These are phyloP conservation scores for Talaromyces borbonicus DNA, from an alignment of 495 filamentous ascomycete species.

Conservation along the genomic window DNA sequence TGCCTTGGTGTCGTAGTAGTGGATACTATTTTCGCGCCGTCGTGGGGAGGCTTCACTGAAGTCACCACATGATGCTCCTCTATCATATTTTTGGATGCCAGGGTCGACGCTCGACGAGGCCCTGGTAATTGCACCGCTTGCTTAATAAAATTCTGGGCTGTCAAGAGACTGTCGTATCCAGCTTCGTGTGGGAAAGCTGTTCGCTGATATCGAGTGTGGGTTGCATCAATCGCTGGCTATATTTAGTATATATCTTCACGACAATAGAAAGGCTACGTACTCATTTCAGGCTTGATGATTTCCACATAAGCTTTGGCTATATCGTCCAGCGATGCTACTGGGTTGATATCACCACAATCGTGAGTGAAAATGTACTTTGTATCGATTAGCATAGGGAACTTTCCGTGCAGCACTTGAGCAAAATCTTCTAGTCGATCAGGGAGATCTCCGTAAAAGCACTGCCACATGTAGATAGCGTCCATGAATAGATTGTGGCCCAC, in stretches of 20 bases:
- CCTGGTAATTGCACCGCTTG: constrained; percentile 43
- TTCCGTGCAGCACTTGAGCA: constrained; percentile 34
- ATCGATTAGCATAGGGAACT: constrained; percentile 65
- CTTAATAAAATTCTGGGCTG: constrained; percentile 55
- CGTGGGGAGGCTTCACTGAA: background rate
- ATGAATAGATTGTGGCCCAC: constrained; percentile 72
- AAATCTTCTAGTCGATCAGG: constrained; percentile 55
- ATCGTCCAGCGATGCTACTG: constrained; percentile 39
- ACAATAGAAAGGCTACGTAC: constrained; percentile 24
- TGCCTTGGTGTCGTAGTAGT: background rate
- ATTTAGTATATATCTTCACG: background rate
- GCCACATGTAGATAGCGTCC: constrained; percentile 64
- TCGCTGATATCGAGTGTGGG: constrained; percentile 39
- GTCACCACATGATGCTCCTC: background rate
- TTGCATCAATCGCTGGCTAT: constrained; percentile 23
- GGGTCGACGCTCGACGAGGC: background rate
- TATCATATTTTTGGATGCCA: background rate
- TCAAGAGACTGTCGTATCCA: constrained; percentile 64
- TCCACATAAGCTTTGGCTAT: constrained; percentile 32
- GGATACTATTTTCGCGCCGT: background rate
- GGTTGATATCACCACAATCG: constrained; percentile 40
- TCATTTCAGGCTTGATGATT: constrained; percentile 33
- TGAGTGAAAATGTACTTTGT: constrained; percentile 67
- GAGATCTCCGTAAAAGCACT: constrained; percentile 56
- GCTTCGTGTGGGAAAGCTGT: constrained; percentile 49